A percentile compares a stretch with the other conserved stretches of the same genome.
Evolutionary conservation across 495 filamentous ascomycete genomes (phyloP).

Genomic region (Tuber microsphaerosporum): DNA sequence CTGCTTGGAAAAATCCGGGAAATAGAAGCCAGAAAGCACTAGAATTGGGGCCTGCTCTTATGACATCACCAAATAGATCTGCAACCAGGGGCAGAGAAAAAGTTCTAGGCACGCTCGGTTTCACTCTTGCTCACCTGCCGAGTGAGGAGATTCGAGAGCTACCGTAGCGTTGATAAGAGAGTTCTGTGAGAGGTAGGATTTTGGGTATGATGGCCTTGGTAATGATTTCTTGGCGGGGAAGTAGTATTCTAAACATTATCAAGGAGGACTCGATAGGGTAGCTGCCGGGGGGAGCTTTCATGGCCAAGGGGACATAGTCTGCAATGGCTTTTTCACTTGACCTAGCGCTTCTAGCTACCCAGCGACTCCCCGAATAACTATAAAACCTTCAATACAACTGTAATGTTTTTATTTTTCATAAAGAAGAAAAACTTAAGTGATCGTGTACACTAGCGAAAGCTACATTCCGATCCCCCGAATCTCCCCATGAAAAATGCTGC

Average conservation of each 20-base stretch:
- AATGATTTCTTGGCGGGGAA: not conserved
- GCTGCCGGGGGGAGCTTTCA: not conserved
- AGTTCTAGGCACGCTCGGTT: too few relatives aligned
- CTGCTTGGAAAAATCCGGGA: too few relatives aligned
- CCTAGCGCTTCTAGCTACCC: not conserved
- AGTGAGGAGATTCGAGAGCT: too few relatives aligned
- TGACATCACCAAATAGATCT: too few relatives aligned
- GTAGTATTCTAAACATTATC: not conserved
- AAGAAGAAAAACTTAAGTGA: not conserved
- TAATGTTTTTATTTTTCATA: not conserved
- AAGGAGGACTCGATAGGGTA: not conserved
- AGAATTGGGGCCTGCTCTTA: too few relatives aligned
- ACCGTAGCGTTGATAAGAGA: too few relatives aligned
- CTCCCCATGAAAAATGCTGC: not conserved
- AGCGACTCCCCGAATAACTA: not conserved
- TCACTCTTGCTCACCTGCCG: too few relatives aligned
- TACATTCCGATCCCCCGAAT: not conserved
- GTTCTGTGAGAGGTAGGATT: not conserved
- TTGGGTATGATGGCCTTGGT: not conserved
- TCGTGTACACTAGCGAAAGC: not conserved
- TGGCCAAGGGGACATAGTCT: not conserved
- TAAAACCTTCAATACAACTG: not conserved
- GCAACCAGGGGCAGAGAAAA: too few relatives aligned
- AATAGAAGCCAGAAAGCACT: too few relatives aligned
- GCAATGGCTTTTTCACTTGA: not conserved